Evolutionary conservation across 805 yeast species (phyloP), one percentile per base, ranked within the genome.

Genomic region (Groenewaldozyma salmanticensis): DNA sequence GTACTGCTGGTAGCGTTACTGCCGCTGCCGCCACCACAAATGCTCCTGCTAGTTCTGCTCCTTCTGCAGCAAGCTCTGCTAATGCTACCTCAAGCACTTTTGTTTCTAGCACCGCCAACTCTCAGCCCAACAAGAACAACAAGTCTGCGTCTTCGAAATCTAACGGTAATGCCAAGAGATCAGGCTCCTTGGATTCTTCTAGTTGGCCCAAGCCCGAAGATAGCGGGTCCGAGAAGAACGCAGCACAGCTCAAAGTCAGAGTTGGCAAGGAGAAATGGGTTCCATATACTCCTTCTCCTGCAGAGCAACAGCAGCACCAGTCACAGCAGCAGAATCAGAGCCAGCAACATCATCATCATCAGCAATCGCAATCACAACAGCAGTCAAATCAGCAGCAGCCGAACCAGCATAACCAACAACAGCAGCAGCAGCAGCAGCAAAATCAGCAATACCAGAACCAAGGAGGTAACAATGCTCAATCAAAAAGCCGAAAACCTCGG

Each of bases 221-320:
- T 18, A 5, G 36, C 11, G 27, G 22, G 15, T 7, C 39, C 19
- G 35, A 24, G 22, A 57, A 43, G 53, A 54, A 39, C 49, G 55
- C 27, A 6, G 42, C 16, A 11, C 24, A 17, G 19, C 29, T 33
- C 13, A 21, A 53, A 49, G 43, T 39, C 4, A 41, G 45, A 36
- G 60, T 61, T 13, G 77, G 77, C 42, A 76, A 73, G 52, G 81
- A 75, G 52, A 81, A 80, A 57, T 79, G 85, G 84, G 72, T 78
- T 31, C 85, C 85, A n/a, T 75, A 72, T 57, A 70, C 75, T 50
- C 82, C 76, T 21, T 61, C 39, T 19, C 33, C 43, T 24, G 29
- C 29, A 9, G 29, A 24, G 29, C 13, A 9, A 24, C 29, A 24
- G 13, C 29, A 24, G 13, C 31, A 33, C 21, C n/a, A 17, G 35